Evolutionary conservation across 192 early-diverging fungal species (phyloP).

Genomic region (Paraglomus occultum): DNA sequence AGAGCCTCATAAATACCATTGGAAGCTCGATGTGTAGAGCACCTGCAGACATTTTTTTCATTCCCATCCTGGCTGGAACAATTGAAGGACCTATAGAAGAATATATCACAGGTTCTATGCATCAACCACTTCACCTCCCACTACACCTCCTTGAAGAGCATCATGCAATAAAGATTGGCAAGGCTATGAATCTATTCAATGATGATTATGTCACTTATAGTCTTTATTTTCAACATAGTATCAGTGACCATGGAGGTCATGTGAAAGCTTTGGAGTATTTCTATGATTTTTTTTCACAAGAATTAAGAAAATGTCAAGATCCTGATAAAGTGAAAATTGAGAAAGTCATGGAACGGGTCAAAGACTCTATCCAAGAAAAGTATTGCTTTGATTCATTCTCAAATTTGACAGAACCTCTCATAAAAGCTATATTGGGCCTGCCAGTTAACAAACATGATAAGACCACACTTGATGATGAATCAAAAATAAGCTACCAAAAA

Average conservation of each 20-base stretch:
- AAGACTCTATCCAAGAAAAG: no score
- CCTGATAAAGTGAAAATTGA: no score
- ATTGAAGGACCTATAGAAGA: conserved; percentile 5
- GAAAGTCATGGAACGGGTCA: no score
- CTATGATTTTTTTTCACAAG: conserved; percentile 6
- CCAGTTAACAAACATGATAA: no score
- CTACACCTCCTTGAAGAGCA: not conserved
- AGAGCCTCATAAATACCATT: not conserved
- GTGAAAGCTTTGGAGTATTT: conserved; percentile 7
- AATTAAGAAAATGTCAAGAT: no score
- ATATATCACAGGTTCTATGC: conserved; percentile 5
- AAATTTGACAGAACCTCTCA: no score
- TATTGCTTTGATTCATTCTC: no score
- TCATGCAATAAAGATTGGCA: not conserved
- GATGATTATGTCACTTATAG: not conserved
- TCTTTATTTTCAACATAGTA: not conserved
- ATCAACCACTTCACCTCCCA: not conserved
- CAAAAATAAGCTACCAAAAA: no score
- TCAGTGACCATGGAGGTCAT: conserved; percentile 2
- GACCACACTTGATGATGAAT: no score
- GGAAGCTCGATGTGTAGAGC: not conserved
- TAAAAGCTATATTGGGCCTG: no score
- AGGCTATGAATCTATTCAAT: not conserved
- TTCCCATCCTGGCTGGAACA: conserved; percentile 3
- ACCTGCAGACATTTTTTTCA: not conserved